Base-by-base conservation (phyloP, 768 basidiomycete species). In the Lactarius akahatsu region DNA sequence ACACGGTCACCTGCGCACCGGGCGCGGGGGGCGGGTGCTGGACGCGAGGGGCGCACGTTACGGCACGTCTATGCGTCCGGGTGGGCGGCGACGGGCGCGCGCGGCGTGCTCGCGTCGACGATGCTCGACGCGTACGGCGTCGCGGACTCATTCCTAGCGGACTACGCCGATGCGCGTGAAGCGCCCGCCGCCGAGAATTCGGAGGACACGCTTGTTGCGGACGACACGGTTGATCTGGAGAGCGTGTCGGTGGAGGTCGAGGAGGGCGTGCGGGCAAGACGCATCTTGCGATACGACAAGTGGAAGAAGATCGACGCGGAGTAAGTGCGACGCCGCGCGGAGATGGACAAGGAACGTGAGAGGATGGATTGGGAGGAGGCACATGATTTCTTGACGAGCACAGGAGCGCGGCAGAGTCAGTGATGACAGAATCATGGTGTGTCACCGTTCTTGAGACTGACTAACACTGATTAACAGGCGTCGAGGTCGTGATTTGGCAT, bases 11-110 rank as follows among this genome's bases (percentile, higher is more conserved):
- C 77, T 91, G 16, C 83, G 86, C n/a, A 83, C 83, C 1, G 68
- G 75, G 3, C 75, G 76, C 8, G 85, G 76, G 6, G 85, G 85
- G 4, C 80, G 86, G 15, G 77, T 91, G 9, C 71, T 84, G 32
- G 78, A 79, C 13, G 70, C 3, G 69, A 69, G 5, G 74, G 77
- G 13, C 71, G 72, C 2, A 62, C 75, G 20, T 70, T 88, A 43
- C 81, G 80, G 43, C 85, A 85, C 65, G 80, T 96, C n/a, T 99
- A 97, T 73, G 90, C 93, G 1, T 89, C 92, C 1, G 96, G 96
- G 11, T 99, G 97, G 97, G 89, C 93, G 2, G 89, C 93, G 2
- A 87, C 85, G 3, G 96, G 96, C 41, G 95, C 97, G 0, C 88
- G 86, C 61, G 96, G 96, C 11, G 95, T 98, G 15, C 81, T 98